phyloP scores from a whole-genome alignment of 768 basidiomycete genomes.

The Kwoniella europaea region DNA sequence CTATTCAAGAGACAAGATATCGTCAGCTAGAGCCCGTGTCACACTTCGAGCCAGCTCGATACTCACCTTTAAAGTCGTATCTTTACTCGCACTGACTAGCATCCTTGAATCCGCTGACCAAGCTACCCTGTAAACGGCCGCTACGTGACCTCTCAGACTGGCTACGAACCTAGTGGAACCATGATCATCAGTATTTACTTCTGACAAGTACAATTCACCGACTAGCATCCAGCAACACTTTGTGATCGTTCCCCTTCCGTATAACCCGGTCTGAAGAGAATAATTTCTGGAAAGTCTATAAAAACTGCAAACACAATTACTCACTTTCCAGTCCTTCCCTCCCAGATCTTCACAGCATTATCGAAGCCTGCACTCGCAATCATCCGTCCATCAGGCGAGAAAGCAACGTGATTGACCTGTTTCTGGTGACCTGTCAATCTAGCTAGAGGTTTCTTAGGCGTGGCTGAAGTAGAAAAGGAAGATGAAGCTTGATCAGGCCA shows the following conservation, averaged over 20 bases:
- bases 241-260: too few relatives aligned
- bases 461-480: conserved; percentile 58
- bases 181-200: conserved; percentile 55
- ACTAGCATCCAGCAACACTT: too few relatives aligned
- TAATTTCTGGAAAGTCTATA: background rate
- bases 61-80: conserved; percentile 89
- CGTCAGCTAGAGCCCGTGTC: background rate
- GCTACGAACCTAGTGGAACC: conserved; percentile 74
- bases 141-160: conserved; percentile 88
- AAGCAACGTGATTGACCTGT: conserved; percentile 90
- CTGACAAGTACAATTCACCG: too few relatives aligned
- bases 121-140: conserved; percentile 88
- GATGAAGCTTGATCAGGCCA: conserved; percentile 75
- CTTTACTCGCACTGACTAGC: conserved; percentile 92
- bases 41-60: too few relatives aligned
- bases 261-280: too few relatives aligned
- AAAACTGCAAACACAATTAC: conserved; percentile 24
- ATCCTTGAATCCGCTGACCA: conserved; percentile 94
- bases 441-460: conserved; percentile 70
- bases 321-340: conserved; percentile 66
- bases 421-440: conserved; percentile 93
- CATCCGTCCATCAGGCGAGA: conserved; percentile 90
- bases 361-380: conserved; percentile 92
- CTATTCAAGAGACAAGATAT: conserved; percentile 58
- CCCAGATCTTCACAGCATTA: conserved; percentile 89